These are phyloP conservation scores for Tinospora cordifolia DNA, from an alignment of 164 flowering plant species.

Conservation along the genomic window DNA sequence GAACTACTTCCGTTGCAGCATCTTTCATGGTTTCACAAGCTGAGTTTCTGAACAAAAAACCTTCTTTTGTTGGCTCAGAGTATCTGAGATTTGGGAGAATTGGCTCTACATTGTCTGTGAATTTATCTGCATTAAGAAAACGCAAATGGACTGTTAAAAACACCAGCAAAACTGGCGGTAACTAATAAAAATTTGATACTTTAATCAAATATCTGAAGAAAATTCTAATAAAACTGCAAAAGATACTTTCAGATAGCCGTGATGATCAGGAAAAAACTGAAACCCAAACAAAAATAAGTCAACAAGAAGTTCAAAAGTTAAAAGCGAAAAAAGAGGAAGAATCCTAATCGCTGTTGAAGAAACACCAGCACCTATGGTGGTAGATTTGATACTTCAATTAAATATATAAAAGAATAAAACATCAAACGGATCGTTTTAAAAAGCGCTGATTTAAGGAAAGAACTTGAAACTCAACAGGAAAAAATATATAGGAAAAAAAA, in stretches of 20 bases:
- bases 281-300: background rate
- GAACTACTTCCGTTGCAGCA: conserved; percentile 36
- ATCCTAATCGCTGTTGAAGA: background rate
- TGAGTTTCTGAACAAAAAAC: conserved; percentile 52
- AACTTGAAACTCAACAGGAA: background rate
- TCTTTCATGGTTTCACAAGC: conserved; percentile 39
- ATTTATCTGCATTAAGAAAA: conserved; percentile 56
- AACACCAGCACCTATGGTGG: background rate
- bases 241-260: conserved; percentile 1
- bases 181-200: background rate
- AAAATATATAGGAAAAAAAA: no score
- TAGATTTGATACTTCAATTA: background rate
- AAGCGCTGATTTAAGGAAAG: background rate
- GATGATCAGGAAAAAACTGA: background rate
- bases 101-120: conserved; percentile 53
- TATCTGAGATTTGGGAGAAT: conserved; percentile 34
- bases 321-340: background rate
- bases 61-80: conserved; percentile 64
- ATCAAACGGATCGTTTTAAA: background rate
- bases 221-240: no score
- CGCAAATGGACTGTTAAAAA: background rate
- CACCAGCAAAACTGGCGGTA: background rate
- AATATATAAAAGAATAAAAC: no score
- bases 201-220: no score
- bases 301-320: background rate